Evolutionary conservation across 495 filamentous ascomycete species (phyloP).

Genomic region (Neurospora tetrasperma): DNA sequence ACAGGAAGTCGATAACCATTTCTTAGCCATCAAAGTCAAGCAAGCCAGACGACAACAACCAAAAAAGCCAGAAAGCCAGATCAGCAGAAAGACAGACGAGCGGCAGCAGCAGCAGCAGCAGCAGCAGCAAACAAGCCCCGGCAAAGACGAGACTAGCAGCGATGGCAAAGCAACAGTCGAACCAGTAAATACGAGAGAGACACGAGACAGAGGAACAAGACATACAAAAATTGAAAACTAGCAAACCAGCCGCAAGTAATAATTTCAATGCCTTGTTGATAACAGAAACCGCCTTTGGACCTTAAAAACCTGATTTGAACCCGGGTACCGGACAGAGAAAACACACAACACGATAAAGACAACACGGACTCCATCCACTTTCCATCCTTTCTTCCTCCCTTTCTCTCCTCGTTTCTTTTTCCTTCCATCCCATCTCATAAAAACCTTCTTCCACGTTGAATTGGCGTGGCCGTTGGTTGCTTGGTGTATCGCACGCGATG

Average conservation of each 20-base stretch:
- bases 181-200: background rate
- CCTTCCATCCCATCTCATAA: background rate
- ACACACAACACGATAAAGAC: background rate
- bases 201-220: slow-evolving; percentile 2
- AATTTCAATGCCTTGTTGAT: background rate
- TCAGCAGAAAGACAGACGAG: background rate
- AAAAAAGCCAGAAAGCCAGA: background rate
- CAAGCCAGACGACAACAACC: background rate
- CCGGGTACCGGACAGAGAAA: background rate
- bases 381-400: background rate
- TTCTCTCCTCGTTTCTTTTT: background rate
- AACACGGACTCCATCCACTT: background rate
- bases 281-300: background rate
- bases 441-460: background rate
- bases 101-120: background rate
- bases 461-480: background rate
- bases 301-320: background rate
- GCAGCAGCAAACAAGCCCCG: background rate
- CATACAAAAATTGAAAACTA: slow-evolving; percentile 2
- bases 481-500: background rate
- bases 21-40: background rate
- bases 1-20: background rate
- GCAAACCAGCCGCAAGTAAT: background rate
- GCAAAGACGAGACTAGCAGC: background rate
- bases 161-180: background rate